Conservation (phyloP, 1,284 basidiomycete genomes). For the Ustilago sp. region DNA sequence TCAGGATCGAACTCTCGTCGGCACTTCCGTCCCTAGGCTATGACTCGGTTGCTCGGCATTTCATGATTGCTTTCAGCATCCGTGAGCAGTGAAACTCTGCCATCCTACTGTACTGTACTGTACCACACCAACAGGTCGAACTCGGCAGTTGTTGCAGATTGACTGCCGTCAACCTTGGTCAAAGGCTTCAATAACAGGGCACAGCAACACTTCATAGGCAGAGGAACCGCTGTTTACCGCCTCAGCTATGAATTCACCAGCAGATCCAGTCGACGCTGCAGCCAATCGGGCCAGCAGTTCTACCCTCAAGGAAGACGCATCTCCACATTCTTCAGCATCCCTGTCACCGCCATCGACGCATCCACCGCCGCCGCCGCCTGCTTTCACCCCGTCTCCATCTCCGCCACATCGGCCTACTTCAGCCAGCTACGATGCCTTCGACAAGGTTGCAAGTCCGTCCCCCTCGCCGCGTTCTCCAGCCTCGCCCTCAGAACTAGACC, state of each 20-base stretch:
- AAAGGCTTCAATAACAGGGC: not conserved
- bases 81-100: constrained; percentile 6
- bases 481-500: constrained; percentile 10
- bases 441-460: not conserved
- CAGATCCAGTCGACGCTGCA: not conserved
- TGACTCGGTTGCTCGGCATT: constrained; percentile 10
- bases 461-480: constrained; percentile 11
- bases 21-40: constrained; percentile 1
- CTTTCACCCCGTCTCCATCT: constrained; percentile 46
- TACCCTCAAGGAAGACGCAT: constrained; percentile 6
- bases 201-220: constrained; percentile 10
- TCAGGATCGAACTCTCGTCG: not conserved
- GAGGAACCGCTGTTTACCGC: not conserved
- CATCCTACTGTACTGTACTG: not conserved
- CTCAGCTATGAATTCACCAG: not conserved
- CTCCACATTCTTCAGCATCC: constrained; percentile 31
- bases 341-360: constrained; percentile 24
- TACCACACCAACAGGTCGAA: not conserved
- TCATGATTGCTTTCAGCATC: constrained; percentile 11
- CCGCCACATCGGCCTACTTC: constrained; percentile 25
- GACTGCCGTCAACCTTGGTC: not conserved
- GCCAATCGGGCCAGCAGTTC: constrained; percentile 4
- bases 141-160: not conserved
- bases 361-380: constrained; percentile 43
- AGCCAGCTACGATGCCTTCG: not conserved